Base-by-base conservation (phyloP, 768 basidiomycete genomes). In the Lactarius vividus region DNA sequence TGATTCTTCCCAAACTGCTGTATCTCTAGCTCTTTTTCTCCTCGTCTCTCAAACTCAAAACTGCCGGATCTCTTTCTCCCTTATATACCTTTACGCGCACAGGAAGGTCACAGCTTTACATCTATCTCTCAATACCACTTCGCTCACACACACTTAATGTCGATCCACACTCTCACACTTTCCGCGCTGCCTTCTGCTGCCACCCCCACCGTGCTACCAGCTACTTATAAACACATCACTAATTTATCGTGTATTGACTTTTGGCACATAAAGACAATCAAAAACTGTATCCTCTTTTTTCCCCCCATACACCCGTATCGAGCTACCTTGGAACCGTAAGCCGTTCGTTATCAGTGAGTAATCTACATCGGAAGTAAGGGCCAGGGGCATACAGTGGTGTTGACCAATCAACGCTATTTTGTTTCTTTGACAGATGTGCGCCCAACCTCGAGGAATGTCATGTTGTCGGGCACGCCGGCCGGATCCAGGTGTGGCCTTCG, bases 161-260 rank as follows among this genome's bases (percentile, higher is more conserved):
- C 53, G 9, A 55, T n/a, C 54, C 31, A 55, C 29, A 33, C 54
- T 20, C 54, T 11, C 8, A 20, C 54, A 55, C 31, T 55, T 55
- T 33, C 31, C 54, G 28, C 54, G 28, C 31, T 55, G 28, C 29
- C 20, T 55, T 31, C 54, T 55, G 29, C 54, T 55, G 28, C 54
- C 28, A 6, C 18, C 15, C 18, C 39, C 23, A 40, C 37, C 29
- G n/a, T 46, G 9, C 39, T 31, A 55, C 16, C 35, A 39, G 37
- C 26, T 23, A 52, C 49, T 52, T 52, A 52, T 15, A 55, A 55
- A 49, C 59, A 49, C 64, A 61, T 39, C 61, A 55, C 46, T 65
- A 65, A 65, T 39, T 65, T 65, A 65, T 65, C 64, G 59, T 65
- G 64, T 65, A 65, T 65, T 61, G 64, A 55, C 42, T 44, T 39